Percentiles rank a stretch among this genome's conserved stretches.
Conservation (phyloP, 306 rosid species). For the Citrullus mucosospermus region DNA sequence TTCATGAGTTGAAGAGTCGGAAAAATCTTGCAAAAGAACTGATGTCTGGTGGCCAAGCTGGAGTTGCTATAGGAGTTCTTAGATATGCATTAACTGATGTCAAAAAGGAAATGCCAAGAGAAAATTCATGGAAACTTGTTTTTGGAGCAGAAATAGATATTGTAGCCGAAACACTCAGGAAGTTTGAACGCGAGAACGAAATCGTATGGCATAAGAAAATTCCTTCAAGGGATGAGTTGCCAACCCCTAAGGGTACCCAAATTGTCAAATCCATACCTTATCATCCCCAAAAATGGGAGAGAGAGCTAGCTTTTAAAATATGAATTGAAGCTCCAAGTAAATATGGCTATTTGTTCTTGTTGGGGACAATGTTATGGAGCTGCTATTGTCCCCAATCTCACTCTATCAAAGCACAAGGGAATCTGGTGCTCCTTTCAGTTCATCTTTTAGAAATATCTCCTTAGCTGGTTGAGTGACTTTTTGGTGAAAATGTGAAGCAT, state of each 20-base stretch:
- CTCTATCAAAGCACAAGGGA: neutral
- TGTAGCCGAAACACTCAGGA: conserved; percentile 46
- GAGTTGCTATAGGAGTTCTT: conserved; percentile 57
- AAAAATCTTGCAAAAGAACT: conserved; percentile 41
- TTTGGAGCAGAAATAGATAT: conserved; percentile 29
- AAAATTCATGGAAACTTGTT: conserved; percentile 37
- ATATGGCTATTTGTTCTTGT: neutral
- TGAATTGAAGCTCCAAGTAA: neutral
- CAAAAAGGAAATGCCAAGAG: conserved; percentile 28
- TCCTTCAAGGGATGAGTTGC: conserved; percentile 30
- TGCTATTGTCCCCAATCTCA: neutral
- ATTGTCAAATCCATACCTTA: conserved; percentile 43
- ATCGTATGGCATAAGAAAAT: conserved; percentile 55
- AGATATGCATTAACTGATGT: conserved; percentile 22
- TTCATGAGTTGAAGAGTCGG: conserved; percentile 47
- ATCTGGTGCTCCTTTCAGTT: neutral
- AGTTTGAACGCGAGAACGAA: conserved; percentile 50
- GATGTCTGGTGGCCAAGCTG: conserved; percentile 33
- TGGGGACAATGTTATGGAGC: neutral
- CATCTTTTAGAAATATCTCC: neutral
- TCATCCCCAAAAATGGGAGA: conserved; percentile 53
- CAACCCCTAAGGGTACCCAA: conserved; percentile 33
- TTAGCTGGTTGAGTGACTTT: neutral
- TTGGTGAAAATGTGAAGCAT: neutral
- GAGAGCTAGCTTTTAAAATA: conserved; percentile 35